Conservation (phyloP, 2,329 filamentous ascomycete species). For the Penicillium occitanis region DNA sequence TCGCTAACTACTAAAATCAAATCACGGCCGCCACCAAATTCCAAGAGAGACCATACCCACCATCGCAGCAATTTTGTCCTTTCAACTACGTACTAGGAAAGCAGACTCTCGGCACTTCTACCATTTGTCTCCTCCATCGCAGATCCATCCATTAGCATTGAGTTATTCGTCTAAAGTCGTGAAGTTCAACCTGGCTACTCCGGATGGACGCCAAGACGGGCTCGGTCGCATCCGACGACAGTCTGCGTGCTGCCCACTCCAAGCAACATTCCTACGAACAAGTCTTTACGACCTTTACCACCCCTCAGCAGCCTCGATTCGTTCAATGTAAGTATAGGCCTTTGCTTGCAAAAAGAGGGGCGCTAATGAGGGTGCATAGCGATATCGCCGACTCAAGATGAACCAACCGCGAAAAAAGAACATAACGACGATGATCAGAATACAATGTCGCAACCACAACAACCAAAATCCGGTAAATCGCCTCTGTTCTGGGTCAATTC, state of each 20-base stretch:
- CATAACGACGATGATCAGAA: constrained; percentile 2
- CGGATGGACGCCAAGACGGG: constrained; percentile 36
- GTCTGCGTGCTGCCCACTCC: constrained; percentile 20
- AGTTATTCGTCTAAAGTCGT: neutral
- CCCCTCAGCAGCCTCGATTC: constrained; percentile 18
- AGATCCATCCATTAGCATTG: neutral
- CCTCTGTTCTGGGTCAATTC: constrained; percentile 44
- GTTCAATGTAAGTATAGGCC: constrained; percentile 3
- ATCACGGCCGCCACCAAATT: constrained; percentile 4
- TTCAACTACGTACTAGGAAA: neutral
- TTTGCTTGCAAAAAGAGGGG: neutral
- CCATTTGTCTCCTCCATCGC: neutral
- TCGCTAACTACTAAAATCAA: neutral
- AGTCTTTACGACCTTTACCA: constrained; percentile 32
- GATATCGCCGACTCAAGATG: neutral
- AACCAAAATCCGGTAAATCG: constrained; percentile 33
- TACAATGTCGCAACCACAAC: constrained; percentile 31
- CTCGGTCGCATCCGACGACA: constrained; percentile 18
- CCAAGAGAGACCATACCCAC: neutral
- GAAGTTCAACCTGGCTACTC: neutral
- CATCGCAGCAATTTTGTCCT: neutral
- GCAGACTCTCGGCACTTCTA: neutral
- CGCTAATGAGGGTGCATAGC: neutral
- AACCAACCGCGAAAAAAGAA: neutral
- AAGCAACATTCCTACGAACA: constrained; percentile 29